Evolutionary conservation across 306 rosid genomes (phyloP).

Genomic region (Malus sylvestris): DNA sequence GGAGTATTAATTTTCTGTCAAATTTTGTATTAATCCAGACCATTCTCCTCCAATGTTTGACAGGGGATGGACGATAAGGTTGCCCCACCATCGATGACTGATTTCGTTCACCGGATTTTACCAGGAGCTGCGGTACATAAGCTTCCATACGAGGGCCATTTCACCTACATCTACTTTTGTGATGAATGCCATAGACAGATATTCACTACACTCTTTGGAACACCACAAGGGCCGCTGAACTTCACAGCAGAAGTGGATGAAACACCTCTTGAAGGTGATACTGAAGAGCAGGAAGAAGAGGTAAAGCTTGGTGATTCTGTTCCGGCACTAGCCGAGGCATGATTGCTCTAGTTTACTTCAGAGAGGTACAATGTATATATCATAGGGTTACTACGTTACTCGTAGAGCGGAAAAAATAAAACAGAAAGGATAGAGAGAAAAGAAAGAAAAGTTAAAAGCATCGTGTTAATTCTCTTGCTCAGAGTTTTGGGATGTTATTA

Average conservation of each 20-base stretch:
- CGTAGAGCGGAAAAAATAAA: constrained; percentile 3
- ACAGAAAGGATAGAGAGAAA: background rate
- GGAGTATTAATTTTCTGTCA: background rate
- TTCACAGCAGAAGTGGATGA: constrained; percentile 25
- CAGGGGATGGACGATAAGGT: constrained; percentile 98
- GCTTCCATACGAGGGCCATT: constrained; percentile 98
- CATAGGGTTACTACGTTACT: constrained; percentile 36
- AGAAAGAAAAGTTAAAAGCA: background rate
- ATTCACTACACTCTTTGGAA: constrained; percentile 87
- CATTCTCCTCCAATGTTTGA: constrained; percentile 18
- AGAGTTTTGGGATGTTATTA: background rate
- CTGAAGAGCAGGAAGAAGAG: constrained; percentile 29
- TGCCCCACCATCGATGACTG: constrained; percentile 90
- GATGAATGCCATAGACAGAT: constrained; percentile 97
- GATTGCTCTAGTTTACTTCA: constrained; percentile 5
- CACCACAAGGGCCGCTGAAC: constrained; percentile 79
- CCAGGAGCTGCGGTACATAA: constrained; percentile 95
- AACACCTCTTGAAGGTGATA: constrained; percentile 20
- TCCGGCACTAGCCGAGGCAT: constrained; percentile 1
- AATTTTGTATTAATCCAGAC: background rate
- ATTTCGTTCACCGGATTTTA: constrained; percentile 84
- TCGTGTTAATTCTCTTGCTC: background rate
- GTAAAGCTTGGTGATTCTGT: constrained; percentile 19
- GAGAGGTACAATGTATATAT: constrained; percentile 41
- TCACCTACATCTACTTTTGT: constrained; percentile 81